These are phyloP conservation scores for Bromus sterilis DNA, from an alignment of 176 grass and related monocot species.

Conservation along the genomic window DNA sequence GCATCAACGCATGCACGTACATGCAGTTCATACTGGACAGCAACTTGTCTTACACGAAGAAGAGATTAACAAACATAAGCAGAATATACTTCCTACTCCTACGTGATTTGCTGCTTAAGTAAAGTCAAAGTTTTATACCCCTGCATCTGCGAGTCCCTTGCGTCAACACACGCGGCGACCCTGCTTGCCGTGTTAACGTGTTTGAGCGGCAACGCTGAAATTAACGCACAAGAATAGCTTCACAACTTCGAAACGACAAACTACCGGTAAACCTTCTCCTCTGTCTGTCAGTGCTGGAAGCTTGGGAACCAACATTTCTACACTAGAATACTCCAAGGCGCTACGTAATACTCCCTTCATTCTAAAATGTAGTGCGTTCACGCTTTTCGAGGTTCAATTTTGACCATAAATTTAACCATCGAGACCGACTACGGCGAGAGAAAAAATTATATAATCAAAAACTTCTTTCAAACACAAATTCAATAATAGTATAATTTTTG, in stretches of 20 bases:
- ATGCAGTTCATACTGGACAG: neutral
- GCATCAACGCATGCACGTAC: neutral
- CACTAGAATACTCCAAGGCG: too few relatives aligned
- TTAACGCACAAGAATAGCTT: neutral
- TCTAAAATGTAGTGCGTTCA: too few relatives aligned
- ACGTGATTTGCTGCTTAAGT: neutral
- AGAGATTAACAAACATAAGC: neutral
- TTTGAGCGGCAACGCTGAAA: neutral
- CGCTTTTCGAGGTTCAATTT: too few relatives aligned
- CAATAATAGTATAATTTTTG: too few relatives aligned
- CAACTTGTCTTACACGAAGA: neutral
- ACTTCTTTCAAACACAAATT: too few relatives aligned
- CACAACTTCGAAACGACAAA: neutral
- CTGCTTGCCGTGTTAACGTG: too few relatives aligned
- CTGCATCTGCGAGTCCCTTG: neutral
- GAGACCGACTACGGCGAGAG: too few relatives aligned
- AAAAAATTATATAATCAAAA: too few relatives aligned
- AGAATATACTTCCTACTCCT: too few relatives aligned
- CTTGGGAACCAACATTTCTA: neutral
- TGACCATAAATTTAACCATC: too few relatives aligned
- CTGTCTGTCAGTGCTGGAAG: neutral
- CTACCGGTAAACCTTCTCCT: neutral
- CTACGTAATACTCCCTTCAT: too few relatives aligned
- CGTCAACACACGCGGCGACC: slow-evolving; percentile 1
- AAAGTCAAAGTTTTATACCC: neutral